Evolutionary conservation across 1,139 yeast genomes (phyloP), one percentile per base, ranked within the genome.

Genomic region (Hansenula lynferdii): DNA sequence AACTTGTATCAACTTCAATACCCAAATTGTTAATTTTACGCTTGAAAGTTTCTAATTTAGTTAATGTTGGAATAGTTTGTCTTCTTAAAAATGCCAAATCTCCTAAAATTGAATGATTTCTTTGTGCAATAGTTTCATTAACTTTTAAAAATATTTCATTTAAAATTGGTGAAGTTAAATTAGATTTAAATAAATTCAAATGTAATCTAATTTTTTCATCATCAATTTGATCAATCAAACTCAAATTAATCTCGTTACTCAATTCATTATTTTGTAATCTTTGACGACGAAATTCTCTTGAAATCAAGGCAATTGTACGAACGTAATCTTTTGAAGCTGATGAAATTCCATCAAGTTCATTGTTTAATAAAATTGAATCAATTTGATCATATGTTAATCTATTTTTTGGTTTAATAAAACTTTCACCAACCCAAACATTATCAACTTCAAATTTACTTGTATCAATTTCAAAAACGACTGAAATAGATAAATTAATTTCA

Each of bases 71-170:
- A 48, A 83, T 77, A 6, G 87, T 73, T 49, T 90, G 96, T 58
- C 95, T 85, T 61, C 97, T 84, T 54, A 92, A 73, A 39, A 92
- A 75, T 1, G 97, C 89, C 37, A 69, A 64, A 47, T 85, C 89
- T 1, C 97, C 96, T 37, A 89, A 66, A 5, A 75, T 77, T 3
- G 92, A 80, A 54, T 83, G 84, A 17, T 84, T 67, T 53, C 76
- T 80, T 43, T 87, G 86, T 0, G 97, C 98, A 44, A 92, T 80
- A 1, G 95, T 89, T 32, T 79, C 69, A 61, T 92, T 90, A 6
- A 85, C 95, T 57, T 83, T 86, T 53, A 83, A 81, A 47, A 82
- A 75, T 32, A 92, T 72, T 61, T 92, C 97, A 38, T 79, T 75
- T 33, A 89, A 66, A 37, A 87, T 69, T 42, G 75, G 73, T 38